A percentile compares a stretch with the other conserved stretches of the same genome.
phyloP scores from a whole-genome alignment of 2,329 filamentous ascomycete species.

The Aspergillus sp. region DNA sequence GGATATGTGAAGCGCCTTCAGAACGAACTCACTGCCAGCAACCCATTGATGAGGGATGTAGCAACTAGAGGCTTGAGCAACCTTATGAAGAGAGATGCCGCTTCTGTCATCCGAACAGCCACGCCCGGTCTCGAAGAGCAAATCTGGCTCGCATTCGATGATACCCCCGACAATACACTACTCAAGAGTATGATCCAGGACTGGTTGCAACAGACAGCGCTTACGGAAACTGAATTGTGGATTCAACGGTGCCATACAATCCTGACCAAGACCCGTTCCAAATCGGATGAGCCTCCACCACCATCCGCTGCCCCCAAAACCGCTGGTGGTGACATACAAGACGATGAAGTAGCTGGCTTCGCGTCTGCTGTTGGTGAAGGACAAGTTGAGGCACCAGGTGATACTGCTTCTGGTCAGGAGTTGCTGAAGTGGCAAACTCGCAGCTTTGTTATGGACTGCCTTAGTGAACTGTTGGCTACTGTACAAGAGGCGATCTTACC shows the following conservation, averaged over 20 bases:
- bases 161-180: constrained; percentile 65
- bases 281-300: constrained; percentile 45
- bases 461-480: constrained; percentile 73
- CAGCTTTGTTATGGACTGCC: constrained; percentile 84
- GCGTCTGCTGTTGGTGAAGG: constrained; percentile 62
- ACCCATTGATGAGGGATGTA: constrained; percentile 64
- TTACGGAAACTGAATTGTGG: constrained; percentile 76
- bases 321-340: constrained; percentile 70
- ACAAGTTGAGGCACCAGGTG: constrained; percentile 51
- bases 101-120: constrained; percentile 71
- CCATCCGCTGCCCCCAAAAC: constrained; percentile 31
- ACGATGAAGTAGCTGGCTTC: constrained; percentile 95
- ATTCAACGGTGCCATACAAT: constrained; percentile 81
- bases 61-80: constrained; percentile 87
- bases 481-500: constrained; percentile 71
- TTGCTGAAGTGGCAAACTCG: constrained; percentile 91
- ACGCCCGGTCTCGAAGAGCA: constrained; percentile 78
- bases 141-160: constrained; percentile 83
- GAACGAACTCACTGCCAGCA: constrained; percentile 63
- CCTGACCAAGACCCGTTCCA: constrained; percentile 75
- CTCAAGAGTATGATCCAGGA: constrained; percentile 84
- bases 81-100: constrained; percentile 85
- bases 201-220: constrained; percentile 86
- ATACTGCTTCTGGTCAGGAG: constrained; percentile 62
- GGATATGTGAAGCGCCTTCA: constrained; percentile 81